A percentile compares a stretch with the other conserved stretches of the same genome.
Conservation (phyloP, 768 basidiomycete species). For the Collybia mongolica region DNA sequence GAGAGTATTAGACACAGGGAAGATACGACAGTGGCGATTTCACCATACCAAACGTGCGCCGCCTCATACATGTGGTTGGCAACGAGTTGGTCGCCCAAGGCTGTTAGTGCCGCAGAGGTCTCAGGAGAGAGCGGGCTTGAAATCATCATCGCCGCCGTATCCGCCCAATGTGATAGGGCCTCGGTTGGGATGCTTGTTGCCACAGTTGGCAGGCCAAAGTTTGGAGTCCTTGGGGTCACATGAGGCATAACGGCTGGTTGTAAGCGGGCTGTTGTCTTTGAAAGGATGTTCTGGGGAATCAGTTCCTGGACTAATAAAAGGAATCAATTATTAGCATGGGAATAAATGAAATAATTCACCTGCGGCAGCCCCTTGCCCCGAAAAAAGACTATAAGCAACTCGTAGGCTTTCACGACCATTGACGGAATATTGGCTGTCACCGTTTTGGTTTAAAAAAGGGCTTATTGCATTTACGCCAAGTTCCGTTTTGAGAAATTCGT, state of each 20-base stretch:
- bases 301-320: slow-evolving; percentile 66
- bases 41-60: slow-evolving; percentile 85
- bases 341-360: slow-evolving; percentile 42
- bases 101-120: slow-evolving; percentile 71
- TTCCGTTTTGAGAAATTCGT: slow-evolving; percentile 81
- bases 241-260: slow-evolving; percentile 35
- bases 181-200: slow-evolving; percentile 54
- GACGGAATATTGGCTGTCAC: slow-evolving; percentile 19
- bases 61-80: slow-evolving; percentile 76
- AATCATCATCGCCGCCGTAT: slow-evolving; percentile 81
- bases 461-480: slow-evolving; percentile 44
- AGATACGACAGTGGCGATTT: neutral
- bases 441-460: slow-evolving; percentile 13
- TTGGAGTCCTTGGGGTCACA: slow-evolving; percentile 64
- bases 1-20: slow-evolving; percentile 10
- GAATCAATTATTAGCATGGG: slow-evolving; percentile 2
- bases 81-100: slow-evolving; percentile 81
- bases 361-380: slow-evolving; percentile 77
- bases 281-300: slow-evolving; percentile 54
- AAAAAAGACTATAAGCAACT: slow-evolving; percentile 79
- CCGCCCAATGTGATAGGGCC: slow-evolving; percentile 76
- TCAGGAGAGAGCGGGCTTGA: slow-evolving; percentile 69
- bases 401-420: slow-evolving; percentile 73
- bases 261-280: slow-evolving; percentile 36
- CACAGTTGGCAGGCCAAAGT: slow-evolving; percentile 45